A percentile compares a stretch with the other conserved stretches of the same genome.
Conservation (phyloP, 306 rosid species). For the Prunus padus region DNA sequence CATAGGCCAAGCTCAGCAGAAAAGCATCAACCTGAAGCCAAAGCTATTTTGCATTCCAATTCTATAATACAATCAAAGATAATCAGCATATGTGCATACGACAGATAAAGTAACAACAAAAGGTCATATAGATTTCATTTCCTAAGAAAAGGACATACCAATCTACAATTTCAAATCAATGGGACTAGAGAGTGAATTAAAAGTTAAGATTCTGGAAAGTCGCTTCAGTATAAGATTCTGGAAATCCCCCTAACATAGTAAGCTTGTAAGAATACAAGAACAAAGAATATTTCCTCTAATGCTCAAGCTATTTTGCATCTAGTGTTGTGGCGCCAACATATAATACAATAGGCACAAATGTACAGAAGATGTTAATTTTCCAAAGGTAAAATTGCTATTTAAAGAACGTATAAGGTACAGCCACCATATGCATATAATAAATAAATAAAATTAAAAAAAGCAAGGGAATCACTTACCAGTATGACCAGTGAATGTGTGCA, state of each 20-base stretch:
- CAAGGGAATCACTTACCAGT: slow-evolving; percentile 39
- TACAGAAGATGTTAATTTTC: background rate
- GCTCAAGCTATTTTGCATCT: background rate
- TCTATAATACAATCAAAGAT: background rate
- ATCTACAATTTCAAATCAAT: background rate
- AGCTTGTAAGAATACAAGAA: too few species aligned
- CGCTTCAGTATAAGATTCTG: too few species aligned
- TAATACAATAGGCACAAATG: background rate
- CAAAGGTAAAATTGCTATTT: background rate
- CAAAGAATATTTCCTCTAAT: too few species aligned
- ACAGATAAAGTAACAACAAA: background rate
- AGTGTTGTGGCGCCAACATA: background rate
- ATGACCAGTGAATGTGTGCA: slow-evolving; percentile 80
- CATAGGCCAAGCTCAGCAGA: background rate
- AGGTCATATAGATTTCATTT: background rate
- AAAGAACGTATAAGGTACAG: background rate
- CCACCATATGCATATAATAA: background rate
- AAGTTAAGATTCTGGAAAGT: background rate
- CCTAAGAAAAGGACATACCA: background rate
- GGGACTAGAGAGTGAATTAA: background rate
- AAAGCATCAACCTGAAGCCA: background rate
- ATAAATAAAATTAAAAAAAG: too few species aligned
- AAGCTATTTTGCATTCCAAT: background rate
- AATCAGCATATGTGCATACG: background rate
- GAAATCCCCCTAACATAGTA: too few species aligned